These are phyloP conservation scores for Iris pallida DNA, from an alignment of 116 monocot species.

Conservation along the genomic window DNA sequence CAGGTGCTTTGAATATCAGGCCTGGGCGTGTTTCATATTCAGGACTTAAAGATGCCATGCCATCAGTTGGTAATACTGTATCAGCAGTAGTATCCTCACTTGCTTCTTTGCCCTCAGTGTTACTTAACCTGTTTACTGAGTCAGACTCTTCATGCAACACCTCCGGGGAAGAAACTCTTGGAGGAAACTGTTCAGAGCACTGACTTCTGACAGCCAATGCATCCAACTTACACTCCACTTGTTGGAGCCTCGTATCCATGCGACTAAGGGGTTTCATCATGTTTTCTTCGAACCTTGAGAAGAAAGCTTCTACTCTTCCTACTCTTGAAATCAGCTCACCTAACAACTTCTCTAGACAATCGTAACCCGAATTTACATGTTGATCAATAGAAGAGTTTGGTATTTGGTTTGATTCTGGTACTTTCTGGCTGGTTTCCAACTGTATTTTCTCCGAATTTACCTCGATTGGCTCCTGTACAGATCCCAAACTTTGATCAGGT, in stretches of 20 bases:
- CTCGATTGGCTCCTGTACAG: neutral
- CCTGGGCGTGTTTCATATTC: conserved; percentile 13
- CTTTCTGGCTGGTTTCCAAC: neutral
- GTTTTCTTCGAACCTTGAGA: conserved; percentile 63
- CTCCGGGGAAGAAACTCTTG: conserved; percentile 27
- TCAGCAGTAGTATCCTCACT: conserved; percentile 2
- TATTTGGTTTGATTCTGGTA: conserved; percentile 1
- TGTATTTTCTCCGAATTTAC: conserved; percentile 3
- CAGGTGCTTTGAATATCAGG: conserved; percentile 38
- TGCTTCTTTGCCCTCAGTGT: neutral
- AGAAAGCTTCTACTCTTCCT: conserved; percentile 59
- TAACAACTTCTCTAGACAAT: conserved; percentile 46
- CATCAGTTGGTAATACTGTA: conserved; percentile 9
- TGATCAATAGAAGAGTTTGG: conserved; percentile 11
- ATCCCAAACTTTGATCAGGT: conserved; percentile 1
- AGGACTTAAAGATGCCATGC: conserved; percentile 1
- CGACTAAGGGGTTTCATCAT: conserved; percentile 58
- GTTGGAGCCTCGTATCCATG: conserved; percentile 68
- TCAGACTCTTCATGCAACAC: conserved; percentile 30
- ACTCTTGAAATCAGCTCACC: conserved; percentile 60
- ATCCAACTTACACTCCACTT: conserved; percentile 50
- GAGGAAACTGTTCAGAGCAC: conserved; percentile 17
- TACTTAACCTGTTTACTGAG: conserved; percentile 10
- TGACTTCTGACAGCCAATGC: conserved; percentile 26
- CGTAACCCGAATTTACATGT: conserved; percentile 8